A percentile compares a stretch with the other conserved stretches of the same genome.
Evolutionary conservation across 306 rosid species (phyloP).

Genomic region (Trifolium pratense): DNA sequence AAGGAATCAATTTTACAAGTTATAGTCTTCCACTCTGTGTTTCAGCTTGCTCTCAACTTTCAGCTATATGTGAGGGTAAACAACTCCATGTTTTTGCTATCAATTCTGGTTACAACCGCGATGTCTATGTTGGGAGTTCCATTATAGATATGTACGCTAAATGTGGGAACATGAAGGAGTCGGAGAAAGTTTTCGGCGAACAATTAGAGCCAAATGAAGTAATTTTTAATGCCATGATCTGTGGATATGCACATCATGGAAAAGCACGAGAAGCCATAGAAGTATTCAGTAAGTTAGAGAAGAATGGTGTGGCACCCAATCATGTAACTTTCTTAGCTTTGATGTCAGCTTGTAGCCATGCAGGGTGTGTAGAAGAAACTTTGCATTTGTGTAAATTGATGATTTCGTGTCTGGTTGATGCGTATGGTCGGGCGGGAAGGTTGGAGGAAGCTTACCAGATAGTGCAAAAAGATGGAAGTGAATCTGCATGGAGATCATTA

Average conservation of each 20-base stretch:
- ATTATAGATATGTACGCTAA: slow-evolving; percentile 61
- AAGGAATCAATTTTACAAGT: slow-evolving; percentile 54
- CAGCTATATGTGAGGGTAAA: slow-evolving; percentile 44
- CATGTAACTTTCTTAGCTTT: slow-evolving; percentile 53
- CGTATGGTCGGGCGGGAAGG: slow-evolving; percentile 58
- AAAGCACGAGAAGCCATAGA: slow-evolving; percentile 51
- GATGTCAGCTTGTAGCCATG: slow-evolving; percentile 58
- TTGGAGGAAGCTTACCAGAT: slow-evolving; percentile 60
- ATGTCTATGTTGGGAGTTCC: slow-evolving; percentile 59
- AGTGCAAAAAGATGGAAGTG: slow-evolving; percentile 56
- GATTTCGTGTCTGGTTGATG: slow-evolving; percentile 57
- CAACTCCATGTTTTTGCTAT: slow-evolving; percentile 48
- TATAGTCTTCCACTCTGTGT: slow-evolving; percentile 60
- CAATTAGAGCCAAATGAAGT: slow-evolving; percentile 52
- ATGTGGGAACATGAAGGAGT: slow-evolving; percentile 55
- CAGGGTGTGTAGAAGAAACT: slow-evolving; percentile 44
- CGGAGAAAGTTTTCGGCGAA: slow-evolving; percentile 49
- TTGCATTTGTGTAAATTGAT: slow-evolving; percentile 46
- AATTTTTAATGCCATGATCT: slow-evolving; percentile 53
- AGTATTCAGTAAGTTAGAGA: slow-evolving; percentile 46
- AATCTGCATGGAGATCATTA: slow-evolving; percentile 60
- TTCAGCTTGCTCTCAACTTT: slow-evolving; percentile 55
- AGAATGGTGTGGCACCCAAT: slow-evolving; percentile 47
- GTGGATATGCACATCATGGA: slow-evolving; percentile 62
- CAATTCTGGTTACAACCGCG: slow-evolving; percentile 52